Evolutionary conservation across 768 basidiomycete genomes (phyloP), one percentile per base, ranked within the genome.

Genomic region (Kockovaella imperatae): DNA sequence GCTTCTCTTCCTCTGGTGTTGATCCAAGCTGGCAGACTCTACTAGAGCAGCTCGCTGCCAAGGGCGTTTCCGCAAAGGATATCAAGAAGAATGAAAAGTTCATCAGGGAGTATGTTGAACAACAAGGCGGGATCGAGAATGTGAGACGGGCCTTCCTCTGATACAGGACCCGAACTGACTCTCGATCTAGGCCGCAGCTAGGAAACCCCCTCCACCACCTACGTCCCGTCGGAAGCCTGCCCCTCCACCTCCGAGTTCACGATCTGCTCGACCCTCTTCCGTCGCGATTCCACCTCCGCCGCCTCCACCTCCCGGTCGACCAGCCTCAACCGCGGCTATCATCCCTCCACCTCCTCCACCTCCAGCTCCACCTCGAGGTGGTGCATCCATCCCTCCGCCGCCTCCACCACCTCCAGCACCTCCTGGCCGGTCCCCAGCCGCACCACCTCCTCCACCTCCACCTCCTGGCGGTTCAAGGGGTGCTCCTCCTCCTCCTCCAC

Each of bases 21-120:
- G 93, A 99, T 69, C 80, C 86, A 1, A 86, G 84, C 4, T 97
- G 93, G 93, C 75, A 80, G 36, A 74, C 80, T 1, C 71, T 97
- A 48, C 75, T 96, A 2, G 76, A 73, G 6, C 75, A 79, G 49
- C 76, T 96, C 4, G 78, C 82, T 51, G 71, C 73, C 36, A 72
- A 76, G 5, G 89, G 89, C 0, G 71, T 96, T 40, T 76, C 79
- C 7, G 64, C 69, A 42, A 80, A 82, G 30, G 72, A 86, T 35
- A 81, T 95, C 31, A 77, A 76, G 52, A 73, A 83, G 54, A 83
- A 97, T 60, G 83, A 83, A 74, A 83, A 86, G 53, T 96, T 88
- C 68, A 93, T 99, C 73, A 83, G 83, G 64, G 77, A 83, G 54
- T 99, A 82, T 62, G 78, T 89, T 75, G 79, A 54, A 60, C 83